Evolutionary conservation across 2,329 filamentous ascomycete species (phyloP), one percentile per base, ranked within the genome.

Genomic region (Bisporella sp.): DNA sequence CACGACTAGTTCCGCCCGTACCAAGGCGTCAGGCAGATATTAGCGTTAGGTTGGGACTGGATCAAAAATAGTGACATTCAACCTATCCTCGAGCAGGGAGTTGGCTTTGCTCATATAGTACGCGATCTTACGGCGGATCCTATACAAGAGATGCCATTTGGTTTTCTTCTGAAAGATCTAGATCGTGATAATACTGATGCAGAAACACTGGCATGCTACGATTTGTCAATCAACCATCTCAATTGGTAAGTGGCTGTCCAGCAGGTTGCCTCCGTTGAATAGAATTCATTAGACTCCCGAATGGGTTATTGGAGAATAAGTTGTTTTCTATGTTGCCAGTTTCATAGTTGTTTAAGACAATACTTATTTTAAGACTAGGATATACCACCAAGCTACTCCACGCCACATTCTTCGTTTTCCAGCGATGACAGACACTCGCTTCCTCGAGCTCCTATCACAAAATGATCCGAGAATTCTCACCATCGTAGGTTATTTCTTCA

Each of bases 401-500:
- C 76, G 76, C 5, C 77, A 78, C 4, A 72, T 77, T 2, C 72
- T 83, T 5, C 71, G 81, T 52, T 80, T 85, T 65, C 79, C 82
- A 1, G 78, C 79, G n/a, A 80, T 78, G 6, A 78, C 85, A 6
- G 79, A 72, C 7, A 77, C 73, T 49, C 78, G 72, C 28, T 84
- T 75, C 61, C 74, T 80, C 57, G 77, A 79, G 53, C 72, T 79
- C 35, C 72, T 86, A 6, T 74, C 78, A 56, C 70, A 72, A 46
- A 75, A 76, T 51, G 73, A 77, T 4, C 81, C 82, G 1, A 77
- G 82, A 9, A 80, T 82, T 1, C 70, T 86, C 31, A 75, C 77
- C 32, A 80, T 85, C 35, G 72, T 85, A 1, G 82, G 81, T 5
- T 82, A 79, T 63, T 86, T 84, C 64, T 85, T 85, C 59, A 82